Base-by-base conservation (phyloP, 441 rosid species). In the Isatis lusitanica region DNA sequence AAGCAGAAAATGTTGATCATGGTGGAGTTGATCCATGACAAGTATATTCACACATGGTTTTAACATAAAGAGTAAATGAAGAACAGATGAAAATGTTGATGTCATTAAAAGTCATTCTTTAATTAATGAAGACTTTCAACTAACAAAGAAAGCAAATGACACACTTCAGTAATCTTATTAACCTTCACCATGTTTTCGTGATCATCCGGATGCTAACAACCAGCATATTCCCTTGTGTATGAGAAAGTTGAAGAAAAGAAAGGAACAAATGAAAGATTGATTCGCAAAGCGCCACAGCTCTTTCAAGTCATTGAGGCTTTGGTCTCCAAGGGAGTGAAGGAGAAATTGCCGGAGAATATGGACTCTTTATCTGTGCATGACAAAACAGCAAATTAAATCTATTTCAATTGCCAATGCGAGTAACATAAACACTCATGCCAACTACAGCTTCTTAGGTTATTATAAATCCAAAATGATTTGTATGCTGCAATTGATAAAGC, bases 271-370 rank as follows among this genome's bases (percentile, higher is more conserved):
- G 63, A 76, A 76, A 51, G 68, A 71, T 71, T 58, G 50, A 71
- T 42, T 59, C 44, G 12, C 44, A 38, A 52, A 67, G 58, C 36
- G 17, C 61, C 71, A 64, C n/a, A 43, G 50, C 81, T 78, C 81
- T 42, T 40, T 33, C 5, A 83, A n/a, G 44, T 63, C 69, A 28
- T 80, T 21, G 57, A 72, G 72, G 68, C 38, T 69, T 21, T 47
- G 46, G 65, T 74, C 73, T 85, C 85, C 85, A 92, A 79, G 28
- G 91, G 65, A 62, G 89, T 90, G 87, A 88, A 95, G 81, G 76
- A 75, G 86, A 95, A 91, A 81, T 94, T 92, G 69, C 97, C 98
- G 21, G 96, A 90, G 75, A 84, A 89, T 81, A 94, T 86, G 63
- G 92, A 86, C 72, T 89, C 94, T 84, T 88, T 92, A 77, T 89